A percentile compares a stretch with the other conserved stretches of the same genome.
Conservation (phyloP, 352 stramenopile species). For the Pythium periplocum region DNA sequence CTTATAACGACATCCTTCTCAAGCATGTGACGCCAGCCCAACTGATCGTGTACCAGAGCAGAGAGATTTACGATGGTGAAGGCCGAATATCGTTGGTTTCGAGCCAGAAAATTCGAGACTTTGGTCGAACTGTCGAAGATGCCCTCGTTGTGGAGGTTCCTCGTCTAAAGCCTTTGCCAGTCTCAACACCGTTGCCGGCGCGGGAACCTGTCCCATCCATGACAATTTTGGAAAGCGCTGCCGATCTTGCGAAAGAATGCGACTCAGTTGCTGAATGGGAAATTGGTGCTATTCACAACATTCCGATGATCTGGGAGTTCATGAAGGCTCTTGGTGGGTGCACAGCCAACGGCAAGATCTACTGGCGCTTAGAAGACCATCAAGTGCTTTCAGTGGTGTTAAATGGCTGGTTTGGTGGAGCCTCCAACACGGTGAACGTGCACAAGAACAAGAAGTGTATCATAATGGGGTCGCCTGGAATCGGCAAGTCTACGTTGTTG, state of each 20-base stretch:
- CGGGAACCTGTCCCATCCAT: too few species aligned
- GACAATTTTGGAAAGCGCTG: too few species aligned
- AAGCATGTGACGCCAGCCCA: too few species aligned
- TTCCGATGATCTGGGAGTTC: constrained; percentile 7
- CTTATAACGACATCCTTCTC: too few species aligned
- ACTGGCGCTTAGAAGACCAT: constrained; percentile 13
- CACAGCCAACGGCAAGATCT: constrained; percentile 3
- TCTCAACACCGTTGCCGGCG: too few species aligned
- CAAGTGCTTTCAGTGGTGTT: constrained; percentile 5
- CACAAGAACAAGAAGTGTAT: constrained; percentile 4
- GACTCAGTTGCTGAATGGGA: background rate
- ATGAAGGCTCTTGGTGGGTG: constrained; percentile 9
- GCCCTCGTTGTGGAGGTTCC: background rate
- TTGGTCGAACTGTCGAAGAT: background rate
- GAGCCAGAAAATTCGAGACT: too few species aligned
- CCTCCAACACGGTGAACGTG: too few species aligned
- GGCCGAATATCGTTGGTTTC: too few species aligned
- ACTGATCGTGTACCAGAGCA: too few species aligned
- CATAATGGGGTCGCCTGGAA: constrained; percentile 9
- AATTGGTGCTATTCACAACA: background rate
- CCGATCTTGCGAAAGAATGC: background rate
- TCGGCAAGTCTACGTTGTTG: constrained; percentile 12
- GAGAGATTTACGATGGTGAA: too few species aligned
- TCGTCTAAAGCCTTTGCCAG: too few species aligned
- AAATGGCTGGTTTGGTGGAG: background rate